These are phyloP conservation scores for Suillus occidentalis DNA, from an alignment of 768 basidiomycete species.

Conservation along the genomic window DNA sequence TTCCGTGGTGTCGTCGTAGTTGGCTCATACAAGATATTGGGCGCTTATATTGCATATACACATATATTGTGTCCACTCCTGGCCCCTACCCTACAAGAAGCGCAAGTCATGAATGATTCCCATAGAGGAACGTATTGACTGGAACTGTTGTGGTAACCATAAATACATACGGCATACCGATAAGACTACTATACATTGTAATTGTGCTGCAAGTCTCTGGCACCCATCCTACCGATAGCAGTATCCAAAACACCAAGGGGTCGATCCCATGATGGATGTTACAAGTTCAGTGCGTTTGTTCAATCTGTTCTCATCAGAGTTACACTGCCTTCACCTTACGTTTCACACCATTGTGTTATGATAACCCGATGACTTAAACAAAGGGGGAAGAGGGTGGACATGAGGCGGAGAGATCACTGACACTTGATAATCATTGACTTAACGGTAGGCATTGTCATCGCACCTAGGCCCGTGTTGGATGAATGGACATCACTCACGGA, in stretches of 20 bases:
- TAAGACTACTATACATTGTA: not conserved
- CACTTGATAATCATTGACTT: not conserved
- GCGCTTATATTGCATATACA: not conserved
- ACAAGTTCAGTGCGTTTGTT: not conserved
- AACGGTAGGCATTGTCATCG: not conserved
- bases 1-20: not conserved
- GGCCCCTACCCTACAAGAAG: not conserved
- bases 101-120: not conserved
- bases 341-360: not conserved
- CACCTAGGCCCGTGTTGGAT: not conserved
- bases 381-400: not conserved
- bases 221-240: not conserved
- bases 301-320: not conserved
- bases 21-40: not conserved
- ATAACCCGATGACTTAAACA: not conserved
- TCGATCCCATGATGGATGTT: not conserved
- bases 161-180: not conserved
- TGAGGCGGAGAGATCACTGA: not conserved
- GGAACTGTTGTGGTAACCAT: not conserved
- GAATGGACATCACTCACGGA: not conserved
- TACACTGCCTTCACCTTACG: not conserved
- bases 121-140: not conserved
- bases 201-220: not conserved
- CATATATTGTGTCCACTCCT: not conserved
- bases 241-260: not conserved